phyloP scores from a whole-genome alignment of 345 rosid genomes.

The Melaleuca alternifolia region DNA sequence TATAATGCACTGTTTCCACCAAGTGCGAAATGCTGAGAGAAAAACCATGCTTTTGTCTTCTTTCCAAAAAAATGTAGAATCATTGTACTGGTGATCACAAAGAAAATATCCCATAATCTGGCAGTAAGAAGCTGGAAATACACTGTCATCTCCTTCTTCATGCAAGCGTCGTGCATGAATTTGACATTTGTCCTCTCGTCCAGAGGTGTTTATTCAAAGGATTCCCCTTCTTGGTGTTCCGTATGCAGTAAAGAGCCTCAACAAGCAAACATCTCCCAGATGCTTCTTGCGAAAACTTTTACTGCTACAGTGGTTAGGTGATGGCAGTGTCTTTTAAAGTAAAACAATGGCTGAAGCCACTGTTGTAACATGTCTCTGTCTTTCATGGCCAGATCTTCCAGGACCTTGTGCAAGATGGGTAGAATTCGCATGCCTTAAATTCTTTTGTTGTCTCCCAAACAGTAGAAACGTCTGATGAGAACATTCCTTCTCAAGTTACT shows the following conservation, averaged over 20 bases:
- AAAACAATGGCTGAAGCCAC: neutral
- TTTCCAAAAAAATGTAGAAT: neutral
- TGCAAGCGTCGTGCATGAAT: neutral
- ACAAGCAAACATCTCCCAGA: neutral
- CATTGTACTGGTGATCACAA: neutral
- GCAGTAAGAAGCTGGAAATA: neutral
- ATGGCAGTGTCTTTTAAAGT: neutral
- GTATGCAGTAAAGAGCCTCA: neutral
- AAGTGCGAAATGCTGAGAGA: neutral
- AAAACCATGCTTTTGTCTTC: neutral
- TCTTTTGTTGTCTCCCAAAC: neutral
- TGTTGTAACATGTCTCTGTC: neutral
- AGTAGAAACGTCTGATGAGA: neutral
- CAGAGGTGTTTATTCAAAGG: neutral
- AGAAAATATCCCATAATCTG: neutral
- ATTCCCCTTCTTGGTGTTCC: neutral
- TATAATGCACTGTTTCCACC: neutral
- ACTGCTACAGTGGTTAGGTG: neutral
- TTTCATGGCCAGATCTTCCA: neutral
- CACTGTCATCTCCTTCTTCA: neutral
- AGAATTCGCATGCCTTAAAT: neutral
- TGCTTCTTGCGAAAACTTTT: neutral
- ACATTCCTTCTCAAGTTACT: neutral
- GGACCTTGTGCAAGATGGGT: neutral
- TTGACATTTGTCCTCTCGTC: neutral